Evolutionary conservation across 768 basidiomycete species (phyloP).

Genomic region (Cubamyces sp.): DNA sequence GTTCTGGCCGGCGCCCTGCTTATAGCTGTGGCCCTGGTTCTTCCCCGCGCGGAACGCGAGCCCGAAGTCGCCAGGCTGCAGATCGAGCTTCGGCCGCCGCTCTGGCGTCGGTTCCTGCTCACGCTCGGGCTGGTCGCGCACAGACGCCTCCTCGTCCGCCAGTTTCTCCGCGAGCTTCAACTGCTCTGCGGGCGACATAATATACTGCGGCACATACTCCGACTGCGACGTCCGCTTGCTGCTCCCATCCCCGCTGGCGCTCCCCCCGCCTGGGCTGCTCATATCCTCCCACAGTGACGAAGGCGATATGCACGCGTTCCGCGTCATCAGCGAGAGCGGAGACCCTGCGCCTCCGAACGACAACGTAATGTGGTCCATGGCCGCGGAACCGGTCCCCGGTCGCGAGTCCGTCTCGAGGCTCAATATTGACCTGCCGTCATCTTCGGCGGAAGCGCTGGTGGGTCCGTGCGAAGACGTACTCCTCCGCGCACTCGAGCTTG

Average conservation of each 20-base stretch:
- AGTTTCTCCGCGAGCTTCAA: constrained; percentile 58
- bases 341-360: constrained; percentile 32
- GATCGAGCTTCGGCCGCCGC: constrained; percentile 27
- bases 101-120: constrained; percentile 20
- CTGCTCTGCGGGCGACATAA: constrained; percentile 70
- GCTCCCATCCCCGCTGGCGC: constrained; percentile 2
- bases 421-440: constrained; percentile 59
- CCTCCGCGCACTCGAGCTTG: constrained; percentile 54
- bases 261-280: neutral
- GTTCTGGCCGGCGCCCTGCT: constrained; percentile 4
- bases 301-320: constrained; percentile 35
- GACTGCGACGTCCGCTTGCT: constrained; percentile 35
- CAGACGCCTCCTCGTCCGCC: constrained; percentile 37
- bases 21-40: neutral
- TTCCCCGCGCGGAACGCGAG: constrained; percentile 19
- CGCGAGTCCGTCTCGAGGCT: constrained; percentile 46
- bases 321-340: constrained; percentile 33
- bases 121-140: constrained; percentile 6
- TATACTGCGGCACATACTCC: constrained; percentile 65
- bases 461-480: constrained; percentile 50
- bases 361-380: constrained; percentile 31
- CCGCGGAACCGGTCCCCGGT: constrained; percentile 23
- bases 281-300: constrained; percentile 52
- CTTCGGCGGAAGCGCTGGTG: constrained; percentile 41
- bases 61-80: constrained; percentile 31